Conservation (phyloP, 805 yeast genomes). For the Saccharomycopsis sp. region DNA sequence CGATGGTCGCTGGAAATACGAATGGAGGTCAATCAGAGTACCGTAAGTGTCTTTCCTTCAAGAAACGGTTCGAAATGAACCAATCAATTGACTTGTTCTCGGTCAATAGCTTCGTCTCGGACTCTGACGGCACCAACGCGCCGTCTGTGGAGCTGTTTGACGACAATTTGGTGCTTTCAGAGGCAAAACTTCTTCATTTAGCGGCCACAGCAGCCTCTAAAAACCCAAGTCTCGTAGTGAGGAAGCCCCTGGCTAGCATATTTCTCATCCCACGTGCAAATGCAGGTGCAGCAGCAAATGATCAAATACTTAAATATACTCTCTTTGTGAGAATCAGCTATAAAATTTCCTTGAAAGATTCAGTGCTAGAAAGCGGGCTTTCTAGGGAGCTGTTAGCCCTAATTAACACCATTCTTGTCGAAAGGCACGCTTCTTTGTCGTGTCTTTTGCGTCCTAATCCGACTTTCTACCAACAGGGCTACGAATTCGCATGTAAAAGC, state of each 20-base stretch:
- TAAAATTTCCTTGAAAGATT: not conserved
- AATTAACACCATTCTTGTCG: not conserved
- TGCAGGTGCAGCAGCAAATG: not conserved
- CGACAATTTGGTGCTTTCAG: not conserved
- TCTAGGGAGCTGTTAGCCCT: not conserved
- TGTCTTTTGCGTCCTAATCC: conserved; percentile 5
- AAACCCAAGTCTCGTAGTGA: not conserved
- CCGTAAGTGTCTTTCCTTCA: not conserved
- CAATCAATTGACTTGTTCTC: not conserved
- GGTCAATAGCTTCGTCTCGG: not conserved
- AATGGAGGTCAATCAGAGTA: not conserved
- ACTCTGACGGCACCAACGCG: not conserved
- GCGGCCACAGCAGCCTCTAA: not conserved
- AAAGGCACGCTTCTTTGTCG: not conserved
- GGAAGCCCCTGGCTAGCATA: not conserved
- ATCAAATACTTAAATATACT: not conserved
- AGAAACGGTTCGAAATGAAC: not conserved
- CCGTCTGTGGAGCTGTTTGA: not conserved
- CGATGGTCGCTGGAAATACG: too few species aligned
- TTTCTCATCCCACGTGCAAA: not conserved
- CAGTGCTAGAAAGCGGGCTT: not conserved
- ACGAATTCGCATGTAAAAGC: conserved; percentile 12
- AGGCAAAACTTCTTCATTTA: not conserved
- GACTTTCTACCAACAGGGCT: conserved; percentile 19
- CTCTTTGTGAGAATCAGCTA: not conserved